phyloP scores from a whole-genome alignment of 179 eudicot genomes.

The Patellifolia procumbens region DNA sequence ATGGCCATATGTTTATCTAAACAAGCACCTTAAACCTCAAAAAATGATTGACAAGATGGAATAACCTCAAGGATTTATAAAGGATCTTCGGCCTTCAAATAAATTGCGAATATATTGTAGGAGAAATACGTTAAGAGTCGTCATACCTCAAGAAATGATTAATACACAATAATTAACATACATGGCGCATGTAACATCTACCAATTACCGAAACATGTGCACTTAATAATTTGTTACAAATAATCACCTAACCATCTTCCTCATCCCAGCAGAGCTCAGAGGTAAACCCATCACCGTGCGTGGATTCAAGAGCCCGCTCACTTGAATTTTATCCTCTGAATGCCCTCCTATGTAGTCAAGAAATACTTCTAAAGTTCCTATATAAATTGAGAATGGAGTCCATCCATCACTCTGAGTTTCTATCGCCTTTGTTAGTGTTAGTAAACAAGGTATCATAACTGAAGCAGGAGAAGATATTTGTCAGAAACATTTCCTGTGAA shows the following conservation, averaged over 20 bases:
- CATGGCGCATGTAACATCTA: not conserved
- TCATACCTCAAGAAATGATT: not conserved
- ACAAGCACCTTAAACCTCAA: too few relatives aligned
- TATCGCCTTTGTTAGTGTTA: slow-evolving; percentile 24
- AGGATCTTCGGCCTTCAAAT: not conserved
- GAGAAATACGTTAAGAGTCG: not conserved
- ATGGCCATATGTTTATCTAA: too few relatives aligned
- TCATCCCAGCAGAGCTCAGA: not conserved
- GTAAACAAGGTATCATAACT: slow-evolving; percentile 11
- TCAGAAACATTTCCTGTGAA: slow-evolving; percentile 90
- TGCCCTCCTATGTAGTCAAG: not conserved
- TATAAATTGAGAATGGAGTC: not conserved
- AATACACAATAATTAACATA: not conserved
- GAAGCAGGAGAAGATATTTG: not conserved
- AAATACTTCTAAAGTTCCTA: not conserved
- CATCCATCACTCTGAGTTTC: slow-evolving; percentile 6
- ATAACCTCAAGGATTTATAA: too few relatives aligned
- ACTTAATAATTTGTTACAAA: not conserved
- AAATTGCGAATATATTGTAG: not conserved
- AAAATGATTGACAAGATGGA: too few relatives aligned
- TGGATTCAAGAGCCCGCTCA: not conserved
- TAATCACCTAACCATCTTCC: not conserved
- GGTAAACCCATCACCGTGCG: not conserved
- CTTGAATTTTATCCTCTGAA: not conserved
- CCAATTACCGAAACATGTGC: not conserved